phyloP scores from a whole-genome alignment of 441 rosid species.

The Euphorbia corollata region DNA sequence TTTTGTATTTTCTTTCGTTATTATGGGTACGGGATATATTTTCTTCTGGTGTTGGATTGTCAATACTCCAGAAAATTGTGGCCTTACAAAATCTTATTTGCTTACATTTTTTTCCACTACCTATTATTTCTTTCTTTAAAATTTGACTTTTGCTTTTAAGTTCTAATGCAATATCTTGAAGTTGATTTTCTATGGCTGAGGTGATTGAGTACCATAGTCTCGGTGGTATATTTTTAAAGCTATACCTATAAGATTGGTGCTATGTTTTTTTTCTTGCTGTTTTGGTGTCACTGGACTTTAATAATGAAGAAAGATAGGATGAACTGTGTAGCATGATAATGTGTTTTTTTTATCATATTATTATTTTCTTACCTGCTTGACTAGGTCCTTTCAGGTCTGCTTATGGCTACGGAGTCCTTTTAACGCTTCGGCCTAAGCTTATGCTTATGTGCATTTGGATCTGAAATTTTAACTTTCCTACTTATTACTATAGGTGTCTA shows the following conservation, averaged over 20 bases:
- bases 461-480: background rate
- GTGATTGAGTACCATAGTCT: too few species aligned
- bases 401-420: background rate
- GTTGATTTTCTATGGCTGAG: background rate
- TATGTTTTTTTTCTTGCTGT: background rate
- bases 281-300: background rate
- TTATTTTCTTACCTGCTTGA: background rate
- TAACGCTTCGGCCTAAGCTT: background rate
- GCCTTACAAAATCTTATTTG: background rate
- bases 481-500: background rate
- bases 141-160: background rate
- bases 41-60: constrained; percentile 6
- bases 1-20: background rate
- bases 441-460: background rate
- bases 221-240: background rate
- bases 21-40: background rate
- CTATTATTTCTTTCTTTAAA: background rate
- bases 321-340: background rate
- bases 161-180: background rate
- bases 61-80: constrained; percentile 3
- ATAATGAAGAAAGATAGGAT: background rate
- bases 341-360: background rate
- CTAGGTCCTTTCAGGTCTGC: background rate
- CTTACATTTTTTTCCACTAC: constrained; percentile 3
- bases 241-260: background rate